Evolutionary conservation across 805 yeast genomes (phyloP).

Genomic region (Candida ficus): DNA sequence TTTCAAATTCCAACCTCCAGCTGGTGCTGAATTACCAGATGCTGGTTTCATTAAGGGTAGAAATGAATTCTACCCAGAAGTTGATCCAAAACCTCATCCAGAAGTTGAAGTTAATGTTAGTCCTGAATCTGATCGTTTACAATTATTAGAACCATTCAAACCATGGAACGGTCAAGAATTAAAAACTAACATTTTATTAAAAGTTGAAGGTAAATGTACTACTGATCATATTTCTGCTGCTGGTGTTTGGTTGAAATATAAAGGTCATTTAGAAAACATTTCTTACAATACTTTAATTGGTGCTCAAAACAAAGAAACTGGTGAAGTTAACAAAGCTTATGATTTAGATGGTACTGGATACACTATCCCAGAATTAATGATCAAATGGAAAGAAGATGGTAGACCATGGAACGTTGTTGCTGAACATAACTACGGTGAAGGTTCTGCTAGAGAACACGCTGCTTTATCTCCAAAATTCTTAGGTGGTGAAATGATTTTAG

Average conservation of each 20-base stretch:
- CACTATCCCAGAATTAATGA: slow-evolving; percentile 94
- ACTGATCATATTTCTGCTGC: slow-evolving; percentile 99
- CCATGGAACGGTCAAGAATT: slow-evolving; percentile 87
- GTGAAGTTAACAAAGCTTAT: slow-evolving; percentile 86
- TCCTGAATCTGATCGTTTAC: slow-evolving; percentile 87
- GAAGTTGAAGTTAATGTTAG: slow-evolving; percentile 63
- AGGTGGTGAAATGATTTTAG: slow-evolving; percentile 84
- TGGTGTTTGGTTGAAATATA: slow-evolving; percentile 97
- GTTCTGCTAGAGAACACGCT: slow-evolving; percentile 98
- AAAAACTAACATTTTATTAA: slow-evolving; percentile 67
- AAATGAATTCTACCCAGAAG: slow-evolving; percentile 66
- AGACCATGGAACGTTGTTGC: slow-evolving; percentile 95
- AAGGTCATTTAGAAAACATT: slow-evolving; percentile 95
- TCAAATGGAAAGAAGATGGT: slow-evolving; percentile 81
- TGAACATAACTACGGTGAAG: slow-evolving; percentile 98
- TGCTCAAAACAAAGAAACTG: slow-evolving; percentile 95
- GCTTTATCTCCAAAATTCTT: slow-evolving; percentile 93
- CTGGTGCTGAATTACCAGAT: slow-evolving; percentile 79
- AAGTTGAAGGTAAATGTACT: slow-evolving; percentile 97
- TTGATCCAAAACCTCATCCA: slow-evolving; percentile 60
- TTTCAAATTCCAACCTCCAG: slow-evolving; percentile 76
- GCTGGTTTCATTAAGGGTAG: slow-evolving; percentile 76
- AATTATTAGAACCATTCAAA: slow-evolving; percentile 81
- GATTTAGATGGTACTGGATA: slow-evolving; percentile 76
- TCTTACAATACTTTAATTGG: slow-evolving; percentile 94